Base-by-base conservation (phyloP, 805 yeast species). In the Schwanniomyces polymorphus region DNA sequence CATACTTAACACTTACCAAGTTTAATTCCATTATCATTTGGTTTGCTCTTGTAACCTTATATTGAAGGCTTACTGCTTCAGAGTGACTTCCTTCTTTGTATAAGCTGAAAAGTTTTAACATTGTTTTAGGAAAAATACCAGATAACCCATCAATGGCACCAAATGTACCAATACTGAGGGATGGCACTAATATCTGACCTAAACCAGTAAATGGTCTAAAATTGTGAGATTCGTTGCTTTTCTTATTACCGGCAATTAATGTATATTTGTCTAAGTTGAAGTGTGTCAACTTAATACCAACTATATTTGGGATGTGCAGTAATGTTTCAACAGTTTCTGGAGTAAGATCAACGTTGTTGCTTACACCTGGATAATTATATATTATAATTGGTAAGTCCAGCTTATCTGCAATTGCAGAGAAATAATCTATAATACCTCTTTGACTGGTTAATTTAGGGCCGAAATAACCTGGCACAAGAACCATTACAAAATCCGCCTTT, bases 301-400 rank as follows among this genome's bases (percentile, higher is more conserved):
- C 66, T 42, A 69, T 65, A 28, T 72, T 67, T 14, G 66, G 65
- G 46, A 68, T 75, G 28, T 53, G 50, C 4, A 65, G 50, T 6
- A 69, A 51, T 11, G 21, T 46, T 39, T 57, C 57, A 42, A 54
- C 60, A 5, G 66, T 54, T 11, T 63, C 62, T 10, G 53, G 43
- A 2, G 53, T 45, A 23, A 67, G 45, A 8, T 57, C 58, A 29
- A 68, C 63, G 27, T 65, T 66, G 38, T 70, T 70, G 33, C 63
- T 44, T n/a, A 62, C 66, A 6, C 70, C 72, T 17, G 75, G 74
- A 43, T 66, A 71, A 31, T 67, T 58, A 49, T 71, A 70, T 33
- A 71, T 60, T 45, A 70, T 47, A 1, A 71, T 53, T 16, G 76
- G 76, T 12, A 71, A 49, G 1, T 58, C 61, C 17, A 72, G 60